Base-by-base conservation (phyloP, 345 rosid genomes). In the Sisymbrium altissimum region DNA sequence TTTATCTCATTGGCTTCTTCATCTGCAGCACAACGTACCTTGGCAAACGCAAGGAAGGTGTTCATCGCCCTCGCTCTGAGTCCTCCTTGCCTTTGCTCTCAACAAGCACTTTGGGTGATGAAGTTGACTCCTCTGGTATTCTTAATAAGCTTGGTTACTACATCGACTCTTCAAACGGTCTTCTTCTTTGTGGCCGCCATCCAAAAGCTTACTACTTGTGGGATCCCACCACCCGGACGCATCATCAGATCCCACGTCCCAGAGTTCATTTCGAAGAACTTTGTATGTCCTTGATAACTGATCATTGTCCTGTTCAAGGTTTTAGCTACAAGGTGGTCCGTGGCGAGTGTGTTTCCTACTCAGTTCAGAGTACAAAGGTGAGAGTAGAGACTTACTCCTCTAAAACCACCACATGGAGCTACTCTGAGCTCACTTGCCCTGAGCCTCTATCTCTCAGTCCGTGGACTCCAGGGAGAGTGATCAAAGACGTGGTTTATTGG, bases 161-260 rank as follows among this genome's bases (percentile, higher is more conserved):
- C 67, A 84, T 88, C 5, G 93, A 88, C 77, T 84, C 90, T 33
- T 80, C 84, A 15, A 78, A 83, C 14, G 90, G 93, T 18, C 45
- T 83, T 74, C 81, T 88, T 70, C 88, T 88, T 14, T 86, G 90
- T 58, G 93, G 93, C 44, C 83, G 93, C 13, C 90, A 88, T 75
- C 90, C 93, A 6, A 88, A 82, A 75, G 64, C 84, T 59, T 88
- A 88, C 74, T 84, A 62, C 83, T 70, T 86, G 57, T 88, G 85
- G 86, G 83, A 88, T 81, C 85, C 82, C 0, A 15, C 19, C 32
- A 80, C 87, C 7, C 66, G 30, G 60, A 41, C 82, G 38, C 66
- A 60, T 39, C 63, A 78, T 49, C 64, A 80, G 73, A 80, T 88
- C 46, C 93, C 93, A 6, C 80, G 48, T 56, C 90, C 81, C 5